A percentile compares a stretch with the other conserved stretches of the same genome.
These are phyloP conservation scores for Pulveroboletus sp. DNA, from an alignment of 768 basidiomycete species.

Conservation along the genomic window DNA sequence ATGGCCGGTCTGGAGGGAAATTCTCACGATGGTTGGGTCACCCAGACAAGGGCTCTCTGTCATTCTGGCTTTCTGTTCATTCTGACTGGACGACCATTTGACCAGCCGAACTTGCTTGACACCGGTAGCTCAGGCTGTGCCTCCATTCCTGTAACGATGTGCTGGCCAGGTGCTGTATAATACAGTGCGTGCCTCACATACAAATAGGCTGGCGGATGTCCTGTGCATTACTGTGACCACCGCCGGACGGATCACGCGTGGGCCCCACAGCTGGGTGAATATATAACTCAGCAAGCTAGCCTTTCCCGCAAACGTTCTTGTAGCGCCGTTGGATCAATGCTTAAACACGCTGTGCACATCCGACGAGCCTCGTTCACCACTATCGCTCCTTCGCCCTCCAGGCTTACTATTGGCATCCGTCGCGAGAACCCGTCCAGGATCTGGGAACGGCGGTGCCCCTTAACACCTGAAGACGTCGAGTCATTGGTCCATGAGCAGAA, in stretches of 20 bases:
- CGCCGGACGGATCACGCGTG: conserved; percentile 15
- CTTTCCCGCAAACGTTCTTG: not conserved
- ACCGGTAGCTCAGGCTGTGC: not conserved
- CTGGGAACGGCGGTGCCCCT: conserved; percentile 84
- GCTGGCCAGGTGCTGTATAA: not conserved
- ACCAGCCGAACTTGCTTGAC: not conserved
- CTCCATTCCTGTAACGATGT: not conserved
- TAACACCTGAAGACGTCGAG: conserved; percentile 72
- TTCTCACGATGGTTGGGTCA: not conserved
- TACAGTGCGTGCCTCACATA: not conserved
- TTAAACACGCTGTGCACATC: conserved; percentile 14
- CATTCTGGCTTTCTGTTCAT: too few species aligned
- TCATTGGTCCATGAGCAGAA: conserved; percentile 51
- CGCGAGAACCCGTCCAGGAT: conserved; percentile 76
- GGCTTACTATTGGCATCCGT: conserved; percentile 52
- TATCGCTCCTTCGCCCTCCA: conserved; percentile 16
- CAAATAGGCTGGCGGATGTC: not conserved
- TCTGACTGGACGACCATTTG: too few species aligned
- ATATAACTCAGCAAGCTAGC: not conserved
- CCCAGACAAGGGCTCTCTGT: too few species aligned
- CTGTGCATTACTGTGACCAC: not conserved
- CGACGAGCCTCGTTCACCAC: conserved; percentile 25
- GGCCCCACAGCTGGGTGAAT: not conserved
- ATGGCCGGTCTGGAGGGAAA: not conserved
- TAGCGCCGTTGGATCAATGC: conserved; percentile 8